These are phyloP conservation scores for Esteya vermicola DNA, from an alignment of 2,329 filamentous ascomycete species.

Conservation along the genomic window DNA sequence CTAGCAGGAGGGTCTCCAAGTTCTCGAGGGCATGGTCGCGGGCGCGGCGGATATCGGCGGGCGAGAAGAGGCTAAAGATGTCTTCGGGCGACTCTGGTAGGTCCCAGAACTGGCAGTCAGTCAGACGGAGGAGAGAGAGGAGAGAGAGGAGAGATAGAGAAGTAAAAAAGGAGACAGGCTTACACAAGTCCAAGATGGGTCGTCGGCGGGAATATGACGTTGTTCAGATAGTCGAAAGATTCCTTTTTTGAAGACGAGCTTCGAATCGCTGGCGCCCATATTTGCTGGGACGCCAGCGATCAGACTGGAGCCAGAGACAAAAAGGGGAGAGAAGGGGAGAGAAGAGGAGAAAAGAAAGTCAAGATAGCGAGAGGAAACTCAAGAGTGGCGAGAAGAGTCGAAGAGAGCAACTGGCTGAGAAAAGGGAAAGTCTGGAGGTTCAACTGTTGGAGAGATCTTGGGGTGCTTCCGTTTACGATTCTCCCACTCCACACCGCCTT, in stretches of 20 bases:
- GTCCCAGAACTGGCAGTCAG: conserved; percentile 68
- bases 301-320: neutral
- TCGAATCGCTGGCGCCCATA: conserved; percentile 98
- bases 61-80: conserved; percentile 89
- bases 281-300: conserved; percentile 6
- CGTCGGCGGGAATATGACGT: conserved; percentile 70
- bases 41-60: conserved; percentile 74
- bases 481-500: neutral
- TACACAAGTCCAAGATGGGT: conserved; percentile 86
- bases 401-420: neutral
- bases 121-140: too few species aligned
- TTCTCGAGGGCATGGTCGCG: conserved; percentile 77
- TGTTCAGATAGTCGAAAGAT: conserved; percentile 95
- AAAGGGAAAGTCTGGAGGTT: neutral
- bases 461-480: neutral
- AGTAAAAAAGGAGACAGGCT: conserved; percentile 23
- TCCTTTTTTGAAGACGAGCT: conserved; percentile 96
- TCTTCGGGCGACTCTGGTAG: conserved; percentile 91
- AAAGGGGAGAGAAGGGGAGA: neutral
- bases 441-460: neutral
- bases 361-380: too few species aligned
- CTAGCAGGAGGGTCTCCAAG: conserved; percentile 75
- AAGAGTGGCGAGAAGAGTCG: neutral
- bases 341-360: neutral
- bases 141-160: neutral